Evolutionary conservation across 1,139 yeast species (phyloP), one percentile per base, ranked within the genome.

Genomic region (Magnusiomyces clavatus): DNA sequence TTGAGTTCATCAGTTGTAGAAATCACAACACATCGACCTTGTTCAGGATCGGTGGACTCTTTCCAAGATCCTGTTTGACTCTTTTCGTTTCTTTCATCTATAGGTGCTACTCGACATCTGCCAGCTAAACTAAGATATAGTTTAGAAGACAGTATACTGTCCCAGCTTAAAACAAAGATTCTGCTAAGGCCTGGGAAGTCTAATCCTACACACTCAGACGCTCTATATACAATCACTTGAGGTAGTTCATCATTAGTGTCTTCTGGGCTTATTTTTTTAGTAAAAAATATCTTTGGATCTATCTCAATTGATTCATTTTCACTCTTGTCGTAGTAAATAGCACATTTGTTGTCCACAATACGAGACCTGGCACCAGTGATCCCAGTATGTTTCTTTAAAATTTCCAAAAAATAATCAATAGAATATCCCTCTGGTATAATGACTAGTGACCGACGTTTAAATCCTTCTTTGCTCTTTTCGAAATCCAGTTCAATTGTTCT

Each of bases 81-180:
- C 16, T 6, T 13, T 13, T 42, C 37, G 14, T 34, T 43, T 10
- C 47, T 47, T 29, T 44, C 51, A 2, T 14, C 3, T 1, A 39
- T 38, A 2, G 54, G 51, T 2, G 50, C 49, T 20, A 48, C 51
- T 1, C 54, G 47, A 29, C 51, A 45, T 5, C 56, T 46, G 8
- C 56, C 54, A 5, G 54, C 54, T 12, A 49, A 45, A 2, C 50
- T 39, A 2, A 44, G 24, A 24, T 51, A 51, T 3, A 49, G 46
- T 39, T 49, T 51, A 2, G 56, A 39, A 14, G 51, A 47, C 12
- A 47, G 38, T 19, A 54, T 35, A 43, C 52, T 51, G 46, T 54
- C 54, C 59, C 58, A 56, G n/a, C 55, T 43, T 24, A 56, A 19
- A 1, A 49, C 53, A 43, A 52, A 56, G 46, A 56, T 52, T 37